Conservation (phyloP, 345 rosid species). For the Isatis tinctoria region DNA sequence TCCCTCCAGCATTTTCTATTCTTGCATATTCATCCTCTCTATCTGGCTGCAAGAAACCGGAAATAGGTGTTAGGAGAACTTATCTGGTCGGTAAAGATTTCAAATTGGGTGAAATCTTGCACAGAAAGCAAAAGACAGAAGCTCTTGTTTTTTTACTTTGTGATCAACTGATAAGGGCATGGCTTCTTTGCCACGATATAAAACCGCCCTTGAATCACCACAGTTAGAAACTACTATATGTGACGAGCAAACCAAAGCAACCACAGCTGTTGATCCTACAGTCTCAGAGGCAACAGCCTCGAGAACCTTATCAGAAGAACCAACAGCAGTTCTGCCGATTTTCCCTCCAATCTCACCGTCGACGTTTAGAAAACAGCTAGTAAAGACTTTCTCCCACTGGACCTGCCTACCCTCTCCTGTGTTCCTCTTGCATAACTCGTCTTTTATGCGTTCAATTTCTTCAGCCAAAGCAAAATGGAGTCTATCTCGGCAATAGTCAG, state of each 20-base stretch:
- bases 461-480: slow-evolving; percentile 66
- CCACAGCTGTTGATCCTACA: slow-evolving; percentile 97
- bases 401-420: slow-evolving; percentile 59
- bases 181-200: slow-evolving; percentile 89
- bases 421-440: slow-evolving; percentile 39
- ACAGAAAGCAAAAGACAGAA: not conserved
- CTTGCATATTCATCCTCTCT: slow-evolving; percentile 94
- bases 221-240: slow-evolving; percentile 90
- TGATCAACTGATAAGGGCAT: slow-evolving; percentile 90
- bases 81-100: not conserved
- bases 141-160: slow-evolving; percentile 48
- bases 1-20: slow-evolving; percentile 96
- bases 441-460: slow-evolving; percentile 54
- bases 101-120: not conserved
- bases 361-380: slow-evolving; percentile 65
- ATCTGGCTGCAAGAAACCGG: slow-evolving; percentile 60
- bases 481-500: slow-evolving; percentile 74
- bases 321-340: slow-evolving; percentile 15
- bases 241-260: slow-evolving; percentile 74
- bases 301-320: slow-evolving; percentile 6
- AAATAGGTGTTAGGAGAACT: not conserved
- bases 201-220: slow-evolving; percentile 97
- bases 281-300: slow-evolving; percentile 89
- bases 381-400: slow-evolving; percentile 76
- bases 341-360: slow-evolving; percentile 80